Conservation (phyloP, 345 rosid genomes). For the Raphanus raphanistrum region DNA sequence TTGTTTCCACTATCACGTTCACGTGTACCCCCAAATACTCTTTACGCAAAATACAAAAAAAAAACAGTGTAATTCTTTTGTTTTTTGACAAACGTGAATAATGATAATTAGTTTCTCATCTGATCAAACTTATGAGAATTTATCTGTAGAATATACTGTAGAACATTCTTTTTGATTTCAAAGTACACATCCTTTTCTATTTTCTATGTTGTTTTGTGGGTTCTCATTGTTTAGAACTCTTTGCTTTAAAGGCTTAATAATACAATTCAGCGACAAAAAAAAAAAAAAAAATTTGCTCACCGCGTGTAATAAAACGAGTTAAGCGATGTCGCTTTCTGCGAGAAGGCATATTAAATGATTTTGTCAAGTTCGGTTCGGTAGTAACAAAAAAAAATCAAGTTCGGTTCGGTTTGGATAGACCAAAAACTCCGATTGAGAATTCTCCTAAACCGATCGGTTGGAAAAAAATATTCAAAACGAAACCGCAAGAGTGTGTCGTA, state of each 20-base stretch:
- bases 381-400: too few relatives aligned
- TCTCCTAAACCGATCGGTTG: constrained; percentile 2
- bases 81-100: neutral
- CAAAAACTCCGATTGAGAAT: neutral
- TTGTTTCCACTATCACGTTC: neutral
- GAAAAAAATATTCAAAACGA: neutral
- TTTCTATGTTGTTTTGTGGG: too few relatives aligned
- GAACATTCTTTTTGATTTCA: neutral
- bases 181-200: neutral
- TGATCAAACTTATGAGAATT: neutral
- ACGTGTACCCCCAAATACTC: constrained; percentile 13
- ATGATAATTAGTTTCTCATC: neutral
- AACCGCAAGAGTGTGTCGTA: constrained; percentile 4
- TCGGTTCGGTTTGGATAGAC: constrained; percentile 1
- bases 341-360: neutral
- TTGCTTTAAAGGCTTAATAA: too few relatives aligned
- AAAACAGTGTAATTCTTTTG: too few relatives aligned
- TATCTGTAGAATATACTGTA: neutral
- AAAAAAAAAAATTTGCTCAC: neutral
- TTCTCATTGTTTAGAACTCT: too few relatives aligned
- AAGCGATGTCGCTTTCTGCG: neutral
- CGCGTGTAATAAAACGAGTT: neutral
- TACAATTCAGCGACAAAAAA: too few relatives aligned
- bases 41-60: neutral
- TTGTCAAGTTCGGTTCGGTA: neutral